Percentiles rank a stretch among this genome's conserved stretches.
These are phyloP conservation scores for Pleurotus giganteus DNA, from an alignment of 768 basidiomycete genomes.

Conservation along the genomic window DNA sequence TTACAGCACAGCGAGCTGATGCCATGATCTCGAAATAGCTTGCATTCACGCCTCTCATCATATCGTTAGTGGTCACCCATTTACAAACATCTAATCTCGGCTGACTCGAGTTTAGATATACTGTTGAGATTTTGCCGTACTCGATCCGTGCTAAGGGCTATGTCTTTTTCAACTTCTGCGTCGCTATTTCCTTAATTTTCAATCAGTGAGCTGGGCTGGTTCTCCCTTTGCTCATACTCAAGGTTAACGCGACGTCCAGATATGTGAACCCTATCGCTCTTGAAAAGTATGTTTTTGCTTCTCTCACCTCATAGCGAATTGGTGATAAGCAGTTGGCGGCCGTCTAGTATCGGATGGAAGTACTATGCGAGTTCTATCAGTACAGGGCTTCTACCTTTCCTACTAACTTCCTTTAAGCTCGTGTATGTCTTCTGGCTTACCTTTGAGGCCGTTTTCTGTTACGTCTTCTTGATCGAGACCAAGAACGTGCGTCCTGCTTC, in stretches of 20 bases:
- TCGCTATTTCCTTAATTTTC: constrained; percentile 60
- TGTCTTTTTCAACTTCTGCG: constrained; percentile 54
- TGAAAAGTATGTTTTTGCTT: constrained; percentile 19
- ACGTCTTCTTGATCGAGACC: constrained; percentile 47
- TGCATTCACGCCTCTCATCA: constrained; percentile 66
- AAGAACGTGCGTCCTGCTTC: constrained; percentile 21
- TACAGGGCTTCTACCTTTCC: not conserved
- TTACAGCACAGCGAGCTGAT: too few species aligned
- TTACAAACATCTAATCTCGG: too few species aligned
- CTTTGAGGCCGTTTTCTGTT: constrained; percentile 45
- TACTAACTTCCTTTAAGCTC: constrained; percentile 28
- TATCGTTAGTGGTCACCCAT: constrained; percentile 50
- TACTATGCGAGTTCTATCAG: constrained; percentile 2
- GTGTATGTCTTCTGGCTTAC: constrained; percentile 51
- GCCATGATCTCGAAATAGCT: too few species aligned
- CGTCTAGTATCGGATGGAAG: constrained; percentile 9
- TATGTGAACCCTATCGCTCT: constrained; percentile 65
- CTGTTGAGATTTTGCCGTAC: constrained; percentile 67
- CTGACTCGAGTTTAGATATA: constrained; percentile 38
- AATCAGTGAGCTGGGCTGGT: constrained; percentile 83
- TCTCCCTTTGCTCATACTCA: constrained; percentile 14
- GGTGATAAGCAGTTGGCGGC: too few species aligned
- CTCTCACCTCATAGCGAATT: too few species aligned
- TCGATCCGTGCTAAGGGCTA: constrained; percentile 64
- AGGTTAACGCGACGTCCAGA: constrained; percentile 3